Evolutionary conservation across 2,329 filamentous ascomycete genomes (phyloP), one percentile per base, ranked within the genome.

Genomic region (Emericellopsis cladophorae): DNA sequence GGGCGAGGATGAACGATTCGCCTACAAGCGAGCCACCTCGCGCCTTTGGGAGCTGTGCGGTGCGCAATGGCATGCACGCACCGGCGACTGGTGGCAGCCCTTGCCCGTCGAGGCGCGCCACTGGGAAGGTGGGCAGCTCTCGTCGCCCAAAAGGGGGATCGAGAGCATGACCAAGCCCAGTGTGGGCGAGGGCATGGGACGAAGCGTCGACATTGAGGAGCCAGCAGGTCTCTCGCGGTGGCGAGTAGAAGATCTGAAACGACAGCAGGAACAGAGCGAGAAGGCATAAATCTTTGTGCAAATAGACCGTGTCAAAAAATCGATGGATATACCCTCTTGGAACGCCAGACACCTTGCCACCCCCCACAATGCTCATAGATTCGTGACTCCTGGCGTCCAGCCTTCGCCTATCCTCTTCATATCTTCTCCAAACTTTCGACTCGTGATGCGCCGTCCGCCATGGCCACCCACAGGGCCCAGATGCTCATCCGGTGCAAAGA

Each of bases 401-500:
- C 65, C 64, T 54, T 90, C 84, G 29, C 88, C 92, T 58, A 98
- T 92, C 49, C 82, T 72, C 57, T 82, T 79, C 57, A 98, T 81
- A 53, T 95, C 88, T 14, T 78, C 75, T 39, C 79, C 73, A 59
- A 98, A 98, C 56, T 68, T 79, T 50, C 73, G 76, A 59, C 88
- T 95, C 40, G 77, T 83, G 49, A 96, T 95, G 55, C 81, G 80
- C 57, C 79, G 74, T 4, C 75, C 75, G 1, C 70, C 69, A 22
- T 59, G 59, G 1, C 70, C 73, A 1, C 59, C 59, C 4, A 66
- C 57, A 38, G 82, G 83, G 46, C 74, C 74, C 9, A 29, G 26
- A 58, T 89, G 80, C 52, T 90, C 84, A 55, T 95, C 88, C 9
- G 90, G 90, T 37, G 83, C 79, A 60, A 89, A 96, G 62, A 98